Base-by-base conservation (phyloP, 441 rosid species). In the Populus tomentosa region DNA sequence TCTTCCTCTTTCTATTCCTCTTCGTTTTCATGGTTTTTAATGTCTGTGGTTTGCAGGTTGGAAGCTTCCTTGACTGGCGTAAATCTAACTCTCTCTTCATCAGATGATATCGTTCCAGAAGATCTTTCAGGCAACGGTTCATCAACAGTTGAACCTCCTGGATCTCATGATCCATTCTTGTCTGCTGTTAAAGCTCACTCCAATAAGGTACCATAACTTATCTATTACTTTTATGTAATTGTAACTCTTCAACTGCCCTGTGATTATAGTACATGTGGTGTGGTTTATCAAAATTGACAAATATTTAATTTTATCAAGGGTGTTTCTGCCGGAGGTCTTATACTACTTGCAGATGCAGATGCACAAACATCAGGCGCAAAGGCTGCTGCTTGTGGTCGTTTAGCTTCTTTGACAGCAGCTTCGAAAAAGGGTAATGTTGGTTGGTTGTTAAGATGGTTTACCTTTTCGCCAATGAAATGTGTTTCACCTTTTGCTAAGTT, bases 361-460 rank as follows among this genome's bases (percentile, higher is more conserved):
- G 84, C 76, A 72, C 83, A 75, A 71, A 89, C 91, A 67, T 94
- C 94, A 23, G 99, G 99, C 74, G 93, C 99, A 61, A 96, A 96
- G 84, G 97, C 98, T 74, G 89, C 99, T 76, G 88, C 97, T 32
- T 96, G 99, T 82, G 94, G 97, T 75, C 94, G 87, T 81, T 87
- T 96, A 84, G 97, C 97, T 81, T 90, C 95, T 77, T 78, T 95
- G 81, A 91, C 97, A 36, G 89, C 88, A 69, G 89, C 82, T 81
- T 95, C 99, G 74, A 79, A 74, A 46, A 82, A 79, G 75, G 98
- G 99, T 91, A 79, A 84, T 33, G 14, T 67, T 35, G 65, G 70
- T 62, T 75, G 30, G 66, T 76, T 23, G 20, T 73, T 40, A 30
- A 53, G 50, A 68, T 73, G 77, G 7, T 38, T 38, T n/a, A 23